Evolutionary conservation across 805 yeast species (phyloP).

Genomic region (Metschnikowia anglica): DNA sequence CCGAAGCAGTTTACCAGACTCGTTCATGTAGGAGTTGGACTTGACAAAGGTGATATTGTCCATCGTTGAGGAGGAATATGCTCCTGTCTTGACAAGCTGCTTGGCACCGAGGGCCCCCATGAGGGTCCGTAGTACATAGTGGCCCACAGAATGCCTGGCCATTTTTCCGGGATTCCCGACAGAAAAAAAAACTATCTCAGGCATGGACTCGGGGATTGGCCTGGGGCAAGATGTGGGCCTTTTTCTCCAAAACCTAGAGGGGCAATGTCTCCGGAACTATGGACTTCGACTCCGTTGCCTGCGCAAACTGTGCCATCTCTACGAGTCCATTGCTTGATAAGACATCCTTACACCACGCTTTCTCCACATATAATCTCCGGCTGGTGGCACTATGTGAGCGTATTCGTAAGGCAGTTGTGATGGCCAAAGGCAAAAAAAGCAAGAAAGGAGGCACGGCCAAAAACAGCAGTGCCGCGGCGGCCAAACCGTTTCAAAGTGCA

Average conservation of each 20-base stretch:
- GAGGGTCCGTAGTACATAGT: slow-evolving; percentile 30
- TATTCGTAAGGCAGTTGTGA: not conserved
- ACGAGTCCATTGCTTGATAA: too few relatives aligned
- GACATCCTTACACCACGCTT: not conserved
- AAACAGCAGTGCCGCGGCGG: slow-evolving; percentile 12
- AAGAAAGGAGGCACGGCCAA: slow-evolving; percentile 15
- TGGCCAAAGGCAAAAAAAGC: slow-evolving; percentile 10
- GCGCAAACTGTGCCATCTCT: too few relatives aligned
- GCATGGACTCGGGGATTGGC: not conserved
- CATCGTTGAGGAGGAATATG: slow-evolving; percentile 28
- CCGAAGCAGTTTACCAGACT: slow-evolving; percentile 32
- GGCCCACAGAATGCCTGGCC: slow-evolving; percentile 43
- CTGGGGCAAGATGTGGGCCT: not conserved
- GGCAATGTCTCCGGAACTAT: too few relatives aligned
- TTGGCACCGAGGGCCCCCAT: slow-evolving; percentile 28
- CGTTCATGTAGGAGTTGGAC: slow-evolving; percentile 43
- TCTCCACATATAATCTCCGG: not conserved
- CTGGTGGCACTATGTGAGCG: not conserved
- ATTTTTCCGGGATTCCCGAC: slow-evolving; percentile 44
- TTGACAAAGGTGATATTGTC: slow-evolving; percentile 32
- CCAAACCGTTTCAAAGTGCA: not conserved
- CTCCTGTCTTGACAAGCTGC: slow-evolving; percentile 30
- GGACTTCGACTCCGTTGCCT: too few relatives aligned
- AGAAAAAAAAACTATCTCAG: slow-evolving; percentile 25
- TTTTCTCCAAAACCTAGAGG: not conserved